Evolutionary conservation across 129 eudicot species (phyloP), one percentile per base, ranked within the genome.

Genomic region (Kitagawia praeruptora): DNA sequence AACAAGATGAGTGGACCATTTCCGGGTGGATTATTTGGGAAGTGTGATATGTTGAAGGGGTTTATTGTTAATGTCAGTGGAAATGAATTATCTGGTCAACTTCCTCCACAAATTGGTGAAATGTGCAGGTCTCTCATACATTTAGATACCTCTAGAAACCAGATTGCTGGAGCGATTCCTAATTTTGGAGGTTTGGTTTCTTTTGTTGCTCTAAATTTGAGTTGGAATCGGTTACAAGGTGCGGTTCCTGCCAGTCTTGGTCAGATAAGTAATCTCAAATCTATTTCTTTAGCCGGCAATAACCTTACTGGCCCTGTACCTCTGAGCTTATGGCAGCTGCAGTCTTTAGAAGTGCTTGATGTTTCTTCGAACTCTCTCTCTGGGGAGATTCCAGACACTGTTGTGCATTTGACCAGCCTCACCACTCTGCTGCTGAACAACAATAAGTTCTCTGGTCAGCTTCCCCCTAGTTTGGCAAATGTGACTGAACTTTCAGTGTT

Each of bases 241-340:
- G 73, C 81, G 23, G 87, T 92, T 15, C 97, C 97, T 0, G 67
- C 76, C 81, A 87, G 83, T 74, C 79, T 92, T 47, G 87, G 86
- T 82, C 85, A 84, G 76, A 83, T 92, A 75, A 87, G 81, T 75
- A 82, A 63, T 84, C 91, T 92, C 40, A 84, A 74, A 53, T 70
- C 39, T 70, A 91, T 92, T 61, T 88, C 96, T 6, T 56, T 92
- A 51, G 84, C 93, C 19, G 82, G 90, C 10, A 90, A 88, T 77
- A 84, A 87, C 71, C 85, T 92, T 56, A 84, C 83, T 19, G 96
- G 97, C 40, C 49, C 74, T 10, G 90, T 92, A 73, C 97, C 97
- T 37, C 2, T 23, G 12, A 87, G 89, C 54, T 82, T 90, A 56
- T 89, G 97, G 46, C 86, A 85, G 85, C 61, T 88, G 10, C 73